Conservation (phyloP, 495 filamentous ascomycete species). For the Lichina pygmaea region DNA sequence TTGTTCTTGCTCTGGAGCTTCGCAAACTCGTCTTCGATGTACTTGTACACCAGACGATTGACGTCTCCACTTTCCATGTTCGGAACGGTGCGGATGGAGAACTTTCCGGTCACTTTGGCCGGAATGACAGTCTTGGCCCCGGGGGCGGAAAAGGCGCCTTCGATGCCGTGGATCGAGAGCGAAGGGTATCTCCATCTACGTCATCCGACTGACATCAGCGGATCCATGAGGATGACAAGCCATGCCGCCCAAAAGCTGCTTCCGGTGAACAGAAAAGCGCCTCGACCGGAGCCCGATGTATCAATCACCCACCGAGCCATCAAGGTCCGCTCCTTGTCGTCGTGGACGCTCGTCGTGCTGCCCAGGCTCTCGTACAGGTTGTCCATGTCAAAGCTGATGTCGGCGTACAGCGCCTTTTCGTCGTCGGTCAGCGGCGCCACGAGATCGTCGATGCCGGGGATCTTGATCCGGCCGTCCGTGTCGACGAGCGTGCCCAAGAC, state of each 20-base stretch:
- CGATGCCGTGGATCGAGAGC: slow-evolving; percentile 84
- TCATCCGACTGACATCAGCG: too few relatives aligned
- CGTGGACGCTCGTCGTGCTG: slow-evolving; percentile 56
- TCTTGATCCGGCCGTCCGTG: slow-evolving; percentile 64
- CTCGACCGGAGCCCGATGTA: not conserved
- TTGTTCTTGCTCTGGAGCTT: slow-evolving; percentile 78
- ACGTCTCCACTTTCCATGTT: slow-evolving; percentile 87
- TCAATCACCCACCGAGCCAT: slow-evolving; percentile 37
- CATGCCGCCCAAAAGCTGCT: too few relatives aligned
- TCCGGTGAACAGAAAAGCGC: too few relatives aligned
- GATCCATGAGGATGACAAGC: too few relatives aligned
- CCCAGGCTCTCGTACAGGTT: slow-evolving; percentile 79
- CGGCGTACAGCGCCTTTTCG: slow-evolving; percentile 58
- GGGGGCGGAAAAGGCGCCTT: slow-evolving; percentile 79
- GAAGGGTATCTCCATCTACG: slow-evolving; percentile 62
- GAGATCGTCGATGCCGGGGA: slow-evolving; percentile 71
- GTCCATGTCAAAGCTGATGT: slow-evolving; percentile 84
- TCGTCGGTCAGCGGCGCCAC: slow-evolving; percentile 70
- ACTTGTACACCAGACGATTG: slow-evolving; percentile 53
- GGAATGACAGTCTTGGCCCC: slow-evolving; percentile 98
- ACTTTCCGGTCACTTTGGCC: slow-evolving; percentile 91
- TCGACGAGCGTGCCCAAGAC: slow-evolving; percentile 66
- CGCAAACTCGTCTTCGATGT: slow-evolving; percentile 53
- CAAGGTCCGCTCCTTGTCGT: slow-evolving; percentile 64
- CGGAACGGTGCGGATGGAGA: slow-evolving; percentile 88